Evolutionary conservation across 306 rosid genomes (phyloP), one percentile per base, ranked within the genome.

Genomic region (Prunus mira): DNA sequence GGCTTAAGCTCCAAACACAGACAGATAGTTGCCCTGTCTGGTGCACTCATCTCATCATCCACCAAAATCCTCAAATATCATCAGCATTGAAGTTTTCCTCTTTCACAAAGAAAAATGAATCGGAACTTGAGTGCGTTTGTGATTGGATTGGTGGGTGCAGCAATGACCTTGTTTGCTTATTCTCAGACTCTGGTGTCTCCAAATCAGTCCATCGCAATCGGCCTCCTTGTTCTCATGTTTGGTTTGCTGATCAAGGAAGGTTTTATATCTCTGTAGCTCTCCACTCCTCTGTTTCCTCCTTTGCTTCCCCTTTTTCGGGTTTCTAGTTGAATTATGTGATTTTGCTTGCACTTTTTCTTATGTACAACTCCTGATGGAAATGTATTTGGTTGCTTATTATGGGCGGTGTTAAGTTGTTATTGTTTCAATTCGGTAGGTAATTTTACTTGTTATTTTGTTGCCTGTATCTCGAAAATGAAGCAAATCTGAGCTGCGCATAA

Each of bases 201-300:
- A 75, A 65, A 71, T 75, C 93, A 88, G 76, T 77, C 89, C 81
- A 50, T 93, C 83, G 72, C 88, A 47, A 30, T 82, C 25, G 98
- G 98, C 51, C 96, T 91, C 43, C 52, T 93, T 56, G 83, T 93
- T 56, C 96, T 93, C 76, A 22, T 87, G 83, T 81, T 90, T 43
- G 97, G 89, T 20, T 84, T 91, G 87, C 80, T 91, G 45, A 81
- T 93, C 27, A 81, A 84, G 71, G 98, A 93, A 90, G 97, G 98
- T 86, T 72, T 90, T 8, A 69, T 93, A 47, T 81, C 91, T 74
- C 58, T 93, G 22, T 91, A 80, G 67, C 27, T 66, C 0, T 20
- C 24, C 72, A 1, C 28, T 56, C 6, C 9, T 5, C 0, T n/a
- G 5, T 9, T 24, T 72, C 73, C 73, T 32, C 24, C 6, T 17